These are phyloP conservation scores for Chaetomium tenue DNA, from an alignment of 495 filamentous ascomycete genomes.

Conservation along the genomic window DNA sequence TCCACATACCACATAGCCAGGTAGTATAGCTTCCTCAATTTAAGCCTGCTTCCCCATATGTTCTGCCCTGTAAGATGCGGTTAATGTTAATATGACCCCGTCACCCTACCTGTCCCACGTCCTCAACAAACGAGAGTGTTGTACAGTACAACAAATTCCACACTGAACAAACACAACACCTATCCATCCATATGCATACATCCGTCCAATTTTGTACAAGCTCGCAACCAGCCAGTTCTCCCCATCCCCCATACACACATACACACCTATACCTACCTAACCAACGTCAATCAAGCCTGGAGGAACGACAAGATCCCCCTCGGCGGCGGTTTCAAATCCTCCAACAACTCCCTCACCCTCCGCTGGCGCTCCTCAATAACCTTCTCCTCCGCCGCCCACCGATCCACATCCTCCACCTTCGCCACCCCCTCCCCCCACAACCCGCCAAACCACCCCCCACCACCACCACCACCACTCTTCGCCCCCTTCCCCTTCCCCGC, in stretches of 20 bases:
- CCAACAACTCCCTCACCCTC: conserved; percentile 45
- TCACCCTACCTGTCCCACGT: neutral
- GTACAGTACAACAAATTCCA: neutral
- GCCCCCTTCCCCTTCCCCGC: neutral
- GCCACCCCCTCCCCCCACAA: conserved; percentile 45
- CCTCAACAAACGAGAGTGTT: neutral
- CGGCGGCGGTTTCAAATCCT: conserved; percentile 45
- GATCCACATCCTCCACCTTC: conserved; percentile 30
- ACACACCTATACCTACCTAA: no score
- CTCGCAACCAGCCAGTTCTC: no score
- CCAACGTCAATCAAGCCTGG: conserved; percentile 30
- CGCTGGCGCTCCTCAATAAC: conserved; percentile 51
- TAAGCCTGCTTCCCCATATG: neutral
- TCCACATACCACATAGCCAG: conserved; percentile 1
- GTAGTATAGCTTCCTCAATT: neutral
- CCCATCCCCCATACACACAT: no score
- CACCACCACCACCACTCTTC: conserved; percentile 7
- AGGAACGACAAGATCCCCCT: conserved; percentile 41
- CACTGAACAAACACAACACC: neutral
- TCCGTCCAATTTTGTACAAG: neutral
- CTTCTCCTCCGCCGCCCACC: conserved; percentile 54
- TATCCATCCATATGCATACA: neutral
- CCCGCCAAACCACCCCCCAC: conserved; percentile 40
- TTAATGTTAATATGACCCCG: no score
- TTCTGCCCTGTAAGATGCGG: neutral